These are phyloP conservation scores for Aspergillus sp. DNA, from an alignment of 2,329 filamentous ascomycete species.

Conservation along the genomic window DNA sequence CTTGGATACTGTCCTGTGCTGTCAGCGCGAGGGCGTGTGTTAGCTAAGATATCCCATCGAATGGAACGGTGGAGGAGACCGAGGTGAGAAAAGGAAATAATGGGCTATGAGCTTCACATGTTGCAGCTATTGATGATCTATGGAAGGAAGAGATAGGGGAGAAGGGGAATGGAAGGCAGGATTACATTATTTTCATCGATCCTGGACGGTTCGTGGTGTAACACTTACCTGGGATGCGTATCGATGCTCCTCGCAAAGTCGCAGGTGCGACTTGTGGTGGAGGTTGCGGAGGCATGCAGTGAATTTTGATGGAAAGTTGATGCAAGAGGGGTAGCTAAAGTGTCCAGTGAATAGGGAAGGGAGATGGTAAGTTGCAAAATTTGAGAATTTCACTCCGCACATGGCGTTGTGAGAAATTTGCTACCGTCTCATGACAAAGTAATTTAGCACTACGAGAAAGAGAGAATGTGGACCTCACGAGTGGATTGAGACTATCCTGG, in stretches of 20 bases:
- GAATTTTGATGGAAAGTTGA: background rate
- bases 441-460: background rate
- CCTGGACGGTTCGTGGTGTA: background rate
- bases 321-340: too few species aligned
- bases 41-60: background rate
- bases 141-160: background rate
- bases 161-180: background rate
- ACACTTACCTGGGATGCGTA: background rate
- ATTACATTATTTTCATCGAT: background rate
- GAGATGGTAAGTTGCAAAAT: background rate
- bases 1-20: background rate
- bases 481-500: slow-evolving; percentile 21
- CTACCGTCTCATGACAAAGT: background rate
- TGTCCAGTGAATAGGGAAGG: background rate
- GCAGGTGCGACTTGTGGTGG: background rate
- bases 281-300: background rate
- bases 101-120: too few species aligned
- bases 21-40: background rate
- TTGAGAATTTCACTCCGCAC: background rate
- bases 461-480: slow-evolving; percentile 4
- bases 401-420: background rate
- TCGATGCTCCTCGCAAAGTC: background rate
- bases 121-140: too few species aligned
- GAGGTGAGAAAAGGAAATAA: too few species aligned
- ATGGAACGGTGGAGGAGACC: too few species aligned